Evolutionary conservation across 257 asterid genomes (phyloP), one percentile per base, ranked within the genome.

Genomic region (Rhazya stricta): DNA sequence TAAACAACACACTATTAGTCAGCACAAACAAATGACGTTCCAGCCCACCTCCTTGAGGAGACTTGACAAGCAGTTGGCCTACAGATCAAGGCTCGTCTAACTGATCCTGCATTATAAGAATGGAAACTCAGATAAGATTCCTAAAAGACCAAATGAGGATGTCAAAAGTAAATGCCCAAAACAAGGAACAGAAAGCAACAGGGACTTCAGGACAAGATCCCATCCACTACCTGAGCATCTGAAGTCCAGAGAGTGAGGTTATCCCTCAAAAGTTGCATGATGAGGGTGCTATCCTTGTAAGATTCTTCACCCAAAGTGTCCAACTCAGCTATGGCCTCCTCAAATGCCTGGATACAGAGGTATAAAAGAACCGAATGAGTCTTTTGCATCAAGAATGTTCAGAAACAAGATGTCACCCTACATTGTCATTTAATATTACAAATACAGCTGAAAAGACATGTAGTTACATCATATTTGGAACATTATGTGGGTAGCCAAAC

Each of bases 221-320:
- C 62, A 54, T 45, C 56, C 51, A 58, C 61, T 67, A 85, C 88
- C 88, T 85, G 88, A 60, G 84, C 85, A 82, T 85, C 88, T 67
- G 88, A 85, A 67, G 88, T 85, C 89, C 89, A 85, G 32, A 85
- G 89, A 61, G 89, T 85, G 73, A 85, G 82, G 79, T 85, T 85
- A 74, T 85, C 88, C 79, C 88, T 84, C 75, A 85, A 67, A 72
- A 85, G 86, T 78, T 85, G 89, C 89, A 85, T 85, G 67, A 85
- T 85, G 76, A 85, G 89, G 77, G 89, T 85, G 83, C 89, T 85
- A 75, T 85, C 89, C 83, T 85, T 85, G 85, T 85, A 85, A 19
- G 89, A 85, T 67, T 85, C 89, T 77, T 85, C 89, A 65, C 89
- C 89, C 82, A 85, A 76, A 43, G 86, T 85, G 79, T 85, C 89